Percentiles rank a stretch among this genome's conserved stretches.
phyloP scores from a whole-genome alignment of 257 asterid species.

The Solanum sejunctum region DNA sequence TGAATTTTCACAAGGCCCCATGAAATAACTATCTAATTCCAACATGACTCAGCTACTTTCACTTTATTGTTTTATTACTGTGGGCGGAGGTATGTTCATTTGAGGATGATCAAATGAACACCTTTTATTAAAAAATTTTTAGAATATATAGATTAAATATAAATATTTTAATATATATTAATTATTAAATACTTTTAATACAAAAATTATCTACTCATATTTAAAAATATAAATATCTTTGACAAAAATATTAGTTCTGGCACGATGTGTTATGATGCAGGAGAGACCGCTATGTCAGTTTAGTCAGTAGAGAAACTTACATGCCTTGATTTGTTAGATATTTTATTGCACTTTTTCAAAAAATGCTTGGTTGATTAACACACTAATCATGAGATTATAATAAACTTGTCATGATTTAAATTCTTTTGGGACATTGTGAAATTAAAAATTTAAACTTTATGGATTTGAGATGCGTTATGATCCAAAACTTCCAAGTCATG shows the following conservation, averaged over 20 bases:
- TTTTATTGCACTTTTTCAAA: neutral
- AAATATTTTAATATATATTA: no score
- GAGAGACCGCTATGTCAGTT: neutral
- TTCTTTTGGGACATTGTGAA: neutral
- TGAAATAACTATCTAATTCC: neutral
- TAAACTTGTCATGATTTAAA: neutral
- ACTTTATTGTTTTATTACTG: neutral
- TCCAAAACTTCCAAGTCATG: accelerated
- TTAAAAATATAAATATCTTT: no score
- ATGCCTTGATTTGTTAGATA: neutral
- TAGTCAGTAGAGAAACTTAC: neutral
- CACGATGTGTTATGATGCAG: neutral
- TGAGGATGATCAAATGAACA: no score
- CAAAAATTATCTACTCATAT: no score
- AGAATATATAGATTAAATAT: no score
- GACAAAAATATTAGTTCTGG: no score
- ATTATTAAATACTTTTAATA: no score
- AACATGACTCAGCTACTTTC: neutral
- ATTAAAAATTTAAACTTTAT: neutral
- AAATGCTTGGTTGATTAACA: neutral
- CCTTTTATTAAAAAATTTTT: accelerated
- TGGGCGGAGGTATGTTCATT: no score
- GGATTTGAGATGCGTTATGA: accelerated
- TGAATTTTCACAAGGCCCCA: slow-evolving; percentile 1
- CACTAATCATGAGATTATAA: neutral